Conservation (phyloP, 2,329 filamentous ascomycete species). For the Zymoseptoria ardabiliae region DNA sequence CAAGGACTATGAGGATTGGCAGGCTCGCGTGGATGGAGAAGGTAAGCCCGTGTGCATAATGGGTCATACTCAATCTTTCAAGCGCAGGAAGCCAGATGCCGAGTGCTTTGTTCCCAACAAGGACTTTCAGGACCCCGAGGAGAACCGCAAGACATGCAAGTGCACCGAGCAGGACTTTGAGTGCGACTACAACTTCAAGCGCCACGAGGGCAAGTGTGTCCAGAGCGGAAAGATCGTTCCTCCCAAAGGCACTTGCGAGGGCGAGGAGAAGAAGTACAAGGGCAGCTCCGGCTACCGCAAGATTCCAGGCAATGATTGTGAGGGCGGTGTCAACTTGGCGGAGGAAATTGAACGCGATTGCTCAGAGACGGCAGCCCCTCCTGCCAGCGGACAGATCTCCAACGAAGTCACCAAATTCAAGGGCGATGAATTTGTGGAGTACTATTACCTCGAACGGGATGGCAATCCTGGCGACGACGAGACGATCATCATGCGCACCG, state of each 20-base stretch:
- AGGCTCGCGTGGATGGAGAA: slow-evolving; percentile 71
- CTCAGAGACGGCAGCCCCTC: slow-evolving; percentile 49
- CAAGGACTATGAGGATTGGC: slow-evolving; percentile 79
- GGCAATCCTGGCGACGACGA: slow-evolving; percentile 62
- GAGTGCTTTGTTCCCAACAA: slow-evolving; percentile 77
- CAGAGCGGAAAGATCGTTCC: slow-evolving; percentile 54
- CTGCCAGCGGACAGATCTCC: slow-evolving; percentile 60
- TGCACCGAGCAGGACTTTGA: slow-evolving; percentile 85
- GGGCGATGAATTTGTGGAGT: slow-evolving; percentile 48
- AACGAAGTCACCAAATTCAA: slow-evolving; percentile 57
- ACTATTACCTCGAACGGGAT: slow-evolving; percentile 72
- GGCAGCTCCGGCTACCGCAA: slow-evolving; percentile 86
- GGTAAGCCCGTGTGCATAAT: slow-evolving; percentile 83
- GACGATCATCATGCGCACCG: slow-evolving; percentile 57
- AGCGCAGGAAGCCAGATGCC: slow-evolving; percentile 74
- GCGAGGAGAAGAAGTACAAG: slow-evolving; percentile 64
- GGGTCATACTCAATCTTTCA: slow-evolving; percentile 87
- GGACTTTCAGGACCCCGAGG: slow-evolving; percentile 71
- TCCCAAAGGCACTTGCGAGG: slow-evolving; percentile 68
- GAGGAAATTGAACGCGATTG: slow-evolving; percentile 64
- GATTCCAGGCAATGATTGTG: slow-evolving; percentile 61
- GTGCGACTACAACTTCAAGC: slow-evolving; percentile 86
- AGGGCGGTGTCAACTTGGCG: slow-evolving; percentile 36
- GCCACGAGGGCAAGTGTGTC: slow-evolving; percentile 62
- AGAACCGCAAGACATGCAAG: slow-evolving; percentile 66